Evolutionary conservation across 1,284 basidiomycete species (phyloP).

Genomic region (Cutaneotrichosporon daszewskae): DNA sequence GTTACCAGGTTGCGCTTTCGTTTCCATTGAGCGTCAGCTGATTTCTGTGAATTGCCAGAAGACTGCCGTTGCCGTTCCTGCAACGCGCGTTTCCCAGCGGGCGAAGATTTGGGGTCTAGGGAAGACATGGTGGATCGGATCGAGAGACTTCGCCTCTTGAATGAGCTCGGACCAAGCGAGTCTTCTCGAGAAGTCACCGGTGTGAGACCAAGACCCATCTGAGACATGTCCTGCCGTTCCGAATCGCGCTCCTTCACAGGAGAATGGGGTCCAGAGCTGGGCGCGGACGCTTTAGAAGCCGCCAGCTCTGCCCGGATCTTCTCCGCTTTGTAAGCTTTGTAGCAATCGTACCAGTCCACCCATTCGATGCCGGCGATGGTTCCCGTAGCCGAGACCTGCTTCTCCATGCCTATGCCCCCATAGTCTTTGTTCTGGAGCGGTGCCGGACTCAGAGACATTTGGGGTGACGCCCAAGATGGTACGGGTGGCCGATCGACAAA

Average conservation of each 20-base stretch:
- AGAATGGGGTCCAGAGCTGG: background rate
- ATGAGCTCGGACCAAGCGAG: background rate
- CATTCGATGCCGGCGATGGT: constrained; percentile 52
- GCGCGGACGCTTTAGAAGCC: background rate
- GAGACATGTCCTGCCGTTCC: background rate
- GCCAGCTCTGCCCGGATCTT: constrained; percentile 46
- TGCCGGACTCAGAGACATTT: too few relatives aligned
- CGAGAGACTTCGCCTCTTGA: constrained; percentile 31
- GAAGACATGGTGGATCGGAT: constrained; percentile 31
- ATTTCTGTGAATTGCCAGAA: constrained; percentile 26
- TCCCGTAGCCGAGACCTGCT: constrained; percentile 29
- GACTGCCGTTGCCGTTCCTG: constrained; percentile 23
- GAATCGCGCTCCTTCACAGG: background rate
- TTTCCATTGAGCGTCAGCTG: constrained; percentile 16
- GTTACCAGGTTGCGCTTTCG: constrained; percentile 46
- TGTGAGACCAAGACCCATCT: constrained; percentile 7
- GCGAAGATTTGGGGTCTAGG: constrained; percentile 29
- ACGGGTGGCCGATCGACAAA: constrained; percentile 7
- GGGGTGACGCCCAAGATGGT: background rate
- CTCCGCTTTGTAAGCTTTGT: constrained; percentile 54
- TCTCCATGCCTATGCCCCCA: constrained; percentile 26
- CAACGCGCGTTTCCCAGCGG: constrained; percentile 21
- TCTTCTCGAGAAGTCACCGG: constrained; percentile 32
- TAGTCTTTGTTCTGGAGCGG: too few relatives aligned
- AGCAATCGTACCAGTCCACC: constrained; percentile 58